Conservation (phyloP, 768 basidiomycete genomes). For the Crepidotus variabilis region DNA sequence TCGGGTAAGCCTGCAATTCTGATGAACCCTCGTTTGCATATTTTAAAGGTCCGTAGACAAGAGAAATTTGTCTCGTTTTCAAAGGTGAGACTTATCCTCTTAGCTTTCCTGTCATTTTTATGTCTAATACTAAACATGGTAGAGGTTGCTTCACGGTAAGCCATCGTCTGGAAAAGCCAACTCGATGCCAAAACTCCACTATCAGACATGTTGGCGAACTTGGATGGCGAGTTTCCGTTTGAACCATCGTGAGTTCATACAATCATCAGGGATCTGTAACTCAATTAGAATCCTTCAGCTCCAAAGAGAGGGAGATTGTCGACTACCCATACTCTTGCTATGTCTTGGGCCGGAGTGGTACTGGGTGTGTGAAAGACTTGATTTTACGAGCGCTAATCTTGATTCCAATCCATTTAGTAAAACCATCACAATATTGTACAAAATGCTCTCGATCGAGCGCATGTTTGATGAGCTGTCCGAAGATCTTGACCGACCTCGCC, state of each 20-base stretch:
- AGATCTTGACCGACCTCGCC: constrained; percentile 42
- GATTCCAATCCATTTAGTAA: constrained; percentile 39
- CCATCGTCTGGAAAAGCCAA: neutral
- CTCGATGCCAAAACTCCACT: constrained; percentile 23
- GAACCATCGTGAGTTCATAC: constrained; percentile 30
- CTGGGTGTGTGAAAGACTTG: constrained; percentile 43
- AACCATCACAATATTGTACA: constrained; percentile 70
- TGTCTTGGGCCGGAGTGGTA: constrained; percentile 66
- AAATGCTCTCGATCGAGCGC: constrained; percentile 61
- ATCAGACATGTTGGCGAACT: constrained; percentile 39
- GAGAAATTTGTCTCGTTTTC: constrained; percentile 41
- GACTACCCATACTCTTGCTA: constrained; percentile 55
- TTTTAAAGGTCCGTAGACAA: constrained; percentile 17
- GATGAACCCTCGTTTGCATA: neutral
- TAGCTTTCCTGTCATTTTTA: neutral
- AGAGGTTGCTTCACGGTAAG: neutral
- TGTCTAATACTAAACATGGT: neutral
- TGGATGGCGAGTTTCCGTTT: constrained; percentile 37
- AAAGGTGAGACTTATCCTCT: constrained; percentile 21
- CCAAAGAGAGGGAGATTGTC: constrained; percentile 48
- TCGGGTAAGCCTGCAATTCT: constrained; percentile 13
- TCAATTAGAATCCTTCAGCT: constrained; percentile 13
- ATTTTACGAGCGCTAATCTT: neutral
- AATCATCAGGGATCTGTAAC: neutral
- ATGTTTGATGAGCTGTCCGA: constrained; percentile 36